Base-by-base conservation (phyloP, 257 asterid species). In the Henckelia pumila region DNA sequence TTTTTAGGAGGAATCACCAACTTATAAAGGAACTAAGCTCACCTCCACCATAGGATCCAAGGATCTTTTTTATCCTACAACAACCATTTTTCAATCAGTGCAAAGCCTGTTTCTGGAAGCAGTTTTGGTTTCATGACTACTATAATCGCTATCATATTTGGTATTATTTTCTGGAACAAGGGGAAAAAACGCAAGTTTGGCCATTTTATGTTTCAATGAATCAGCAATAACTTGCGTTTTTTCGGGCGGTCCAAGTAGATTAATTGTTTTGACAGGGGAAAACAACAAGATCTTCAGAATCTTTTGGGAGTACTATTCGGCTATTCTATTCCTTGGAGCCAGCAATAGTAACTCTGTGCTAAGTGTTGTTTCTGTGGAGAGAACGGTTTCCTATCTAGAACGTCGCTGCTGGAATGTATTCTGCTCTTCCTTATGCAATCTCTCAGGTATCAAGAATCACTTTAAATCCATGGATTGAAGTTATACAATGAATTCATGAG, bases 41-140 rank as follows among this genome's bases (percentile, higher is more conserved):
- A 21, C 83, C 86, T n/a, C 57, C 78, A 19, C 82, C 80, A n/a
- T n/a, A 11, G 87, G 80, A 37, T 79, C 83, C 20, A 56, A 61
- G 26, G 87, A 81, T 70, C 80, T 83, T 28, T 35, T 71, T 28
- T 86, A 79, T 32, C 78, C 84, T 7, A 74, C 83, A 0, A 9
- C 86, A 79, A 16, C 25, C 89, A 1, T 80, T 79, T 50, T n/a
- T 61, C 1, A 76, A 68, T 74, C 89, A 86, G 74, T 77, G 79
- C 75, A 74, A 71, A 79, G 89, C 84, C 63, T 81, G 89, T 66
- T 78, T 81, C 72, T 82, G 89, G 89, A 86, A 81, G 75, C 87
- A 81, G 61, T 64, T 62, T 20, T 78, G 75, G 80, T 67, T 59
- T 81, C 32, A 61, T 81, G 79, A 71, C 92, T 0, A 72, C 63